Evolutionary conservation across 208 protist genomes (phyloP), one percentile per base, ranked within the genome.

Genomic region (Lotmaria passim): DNA sequence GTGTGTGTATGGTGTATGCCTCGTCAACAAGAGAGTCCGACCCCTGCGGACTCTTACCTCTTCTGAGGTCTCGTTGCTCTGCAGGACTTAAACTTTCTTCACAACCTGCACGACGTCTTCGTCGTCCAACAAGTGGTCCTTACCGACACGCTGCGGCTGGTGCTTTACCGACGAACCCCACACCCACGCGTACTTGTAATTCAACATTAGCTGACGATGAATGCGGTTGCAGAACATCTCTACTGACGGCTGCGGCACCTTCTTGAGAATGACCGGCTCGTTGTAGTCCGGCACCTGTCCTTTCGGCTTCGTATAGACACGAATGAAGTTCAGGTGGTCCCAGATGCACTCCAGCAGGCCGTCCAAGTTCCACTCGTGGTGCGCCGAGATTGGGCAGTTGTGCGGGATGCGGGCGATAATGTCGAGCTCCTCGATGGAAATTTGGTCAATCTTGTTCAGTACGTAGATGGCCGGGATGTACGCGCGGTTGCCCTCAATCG

Each of bases 101-200:
- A 99, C 91, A 48, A 99, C 96, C 78, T 99, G 98, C 38, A 99
- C 89, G 55, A 99, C 96, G 85, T 99, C 99, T 72, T 99, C 99
- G 78, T 99, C 99, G 2, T 96, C 82, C 6, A 99, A 83, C 34
- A 95, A 51, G 80, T 99, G 99, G 31, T 98, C 96, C 73, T 98
- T 98, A 33, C 98, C 98, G 7, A 98, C 94, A 65, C 86, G 90
- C 81, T 99, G 97, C 33, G 98, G 98, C 72, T 98, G 93, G 69
- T 99, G 95, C 89, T 99, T 99, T 28, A 99, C 98, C 31, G 93
- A 98, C 17, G 84, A 73, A 12, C 99, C 99, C 98, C 98, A 99
- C 47, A 99, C 98, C 81, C 97, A 91, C 41, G 98, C 99, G 75
- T 98, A 98, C 87, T 99, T 99, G 86, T 99, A 99, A 69, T 97